Conservation (phyloP, 2,329 filamentous ascomycete species). For the Colletotrichum phormii region DNA sequence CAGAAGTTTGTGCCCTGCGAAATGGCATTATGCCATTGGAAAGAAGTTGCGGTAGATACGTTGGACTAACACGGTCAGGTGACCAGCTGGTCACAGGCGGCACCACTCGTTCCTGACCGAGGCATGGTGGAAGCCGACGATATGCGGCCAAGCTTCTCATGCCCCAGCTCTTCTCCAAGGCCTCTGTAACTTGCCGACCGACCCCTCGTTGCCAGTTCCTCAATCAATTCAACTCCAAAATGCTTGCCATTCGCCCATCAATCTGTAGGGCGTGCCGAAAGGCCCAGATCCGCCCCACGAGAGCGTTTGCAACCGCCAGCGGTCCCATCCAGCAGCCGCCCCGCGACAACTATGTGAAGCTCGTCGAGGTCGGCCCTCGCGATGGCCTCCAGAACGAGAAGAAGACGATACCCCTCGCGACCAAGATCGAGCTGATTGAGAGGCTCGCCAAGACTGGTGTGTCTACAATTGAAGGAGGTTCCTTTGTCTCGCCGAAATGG, state of each 20-base stretch:
- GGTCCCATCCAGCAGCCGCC: constrained; percentile 39
- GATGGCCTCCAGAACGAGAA: constrained; percentile 92
- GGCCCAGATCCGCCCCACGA: constrained; percentile 45
- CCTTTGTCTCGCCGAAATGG: constrained; percentile 87
- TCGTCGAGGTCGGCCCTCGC: constrained; percentile 86
- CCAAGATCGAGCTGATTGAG: constrained; percentile 82
- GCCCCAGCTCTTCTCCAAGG: constrained; percentile 17
- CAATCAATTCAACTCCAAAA: constrained; percentile 37
- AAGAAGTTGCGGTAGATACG: background rate
- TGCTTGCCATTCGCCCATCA: constrained; percentile 51
- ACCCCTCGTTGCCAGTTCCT: constrained; percentile 9
- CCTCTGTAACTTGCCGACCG: constrained; percentile 12
- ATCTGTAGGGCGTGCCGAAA: constrained; percentile 54
- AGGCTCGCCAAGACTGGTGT: constrained; percentile 76
- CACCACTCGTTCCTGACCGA: background rate
- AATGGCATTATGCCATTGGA: background rate
- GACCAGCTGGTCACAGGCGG: background rate
- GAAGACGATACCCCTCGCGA: constrained; percentile 74
- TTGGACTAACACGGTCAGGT: background rate
- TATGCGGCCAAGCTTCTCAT: constrained; percentile 32
- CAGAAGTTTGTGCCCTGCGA: background rate
- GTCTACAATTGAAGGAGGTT: constrained; percentile 81
- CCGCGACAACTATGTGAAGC: constrained; percentile 62
- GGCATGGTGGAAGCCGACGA: constrained; percentile 32
- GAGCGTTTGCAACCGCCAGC: constrained; percentile 55